Percentiles rank a stretch among this genome's conserved stretches.
Evolutionary conservation across 2,329 filamentous ascomycete species (phyloP).

Genomic region (Aspergillus glaucus): DNA sequence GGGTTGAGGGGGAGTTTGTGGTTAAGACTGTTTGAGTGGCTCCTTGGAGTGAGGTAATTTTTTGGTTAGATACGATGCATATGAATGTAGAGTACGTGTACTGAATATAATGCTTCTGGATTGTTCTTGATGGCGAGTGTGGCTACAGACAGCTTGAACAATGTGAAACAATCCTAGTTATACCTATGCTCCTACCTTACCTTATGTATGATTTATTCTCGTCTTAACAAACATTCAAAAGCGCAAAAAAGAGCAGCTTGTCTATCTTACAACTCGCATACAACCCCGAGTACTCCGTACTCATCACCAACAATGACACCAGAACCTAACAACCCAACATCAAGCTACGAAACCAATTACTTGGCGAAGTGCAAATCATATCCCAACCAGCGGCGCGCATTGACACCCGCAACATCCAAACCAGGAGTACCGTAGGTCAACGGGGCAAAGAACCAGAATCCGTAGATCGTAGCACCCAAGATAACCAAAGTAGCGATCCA

Average conservation of each 20-base stretch:
- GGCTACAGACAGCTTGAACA: no score
- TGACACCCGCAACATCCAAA: slow-evolving; percentile 68
- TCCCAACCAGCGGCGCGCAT: slow-evolving; percentile 86
- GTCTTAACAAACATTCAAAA: no score
- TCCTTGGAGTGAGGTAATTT: background rate
- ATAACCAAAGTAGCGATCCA: slow-evolving; percentile 76
- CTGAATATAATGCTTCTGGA: no score
- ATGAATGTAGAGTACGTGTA: no score
- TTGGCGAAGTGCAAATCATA: slow-evolving; percentile 99
- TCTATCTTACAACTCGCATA: no score
- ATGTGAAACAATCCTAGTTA: no score
- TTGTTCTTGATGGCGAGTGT: no score
- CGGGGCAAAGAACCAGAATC: slow-evolving; percentile 91
- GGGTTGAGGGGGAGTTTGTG: background rate
- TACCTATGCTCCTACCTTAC: no score
- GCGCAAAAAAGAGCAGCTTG: no score
- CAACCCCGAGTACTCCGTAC: no score
- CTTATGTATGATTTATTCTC: no score
- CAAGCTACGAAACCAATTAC: slow-evolving; percentile 44
- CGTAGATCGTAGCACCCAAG: slow-evolving; percentile 60
- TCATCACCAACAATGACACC: background rate
- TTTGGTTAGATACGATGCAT: no score
- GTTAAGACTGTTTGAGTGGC: background rate
- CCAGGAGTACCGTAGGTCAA: slow-evolving; percentile 94
- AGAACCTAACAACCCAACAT: background rate